phyloP scores from a whole-genome alignment of 192 early-diverging fungal genomes.

The Coemansia sp. region DNA sequence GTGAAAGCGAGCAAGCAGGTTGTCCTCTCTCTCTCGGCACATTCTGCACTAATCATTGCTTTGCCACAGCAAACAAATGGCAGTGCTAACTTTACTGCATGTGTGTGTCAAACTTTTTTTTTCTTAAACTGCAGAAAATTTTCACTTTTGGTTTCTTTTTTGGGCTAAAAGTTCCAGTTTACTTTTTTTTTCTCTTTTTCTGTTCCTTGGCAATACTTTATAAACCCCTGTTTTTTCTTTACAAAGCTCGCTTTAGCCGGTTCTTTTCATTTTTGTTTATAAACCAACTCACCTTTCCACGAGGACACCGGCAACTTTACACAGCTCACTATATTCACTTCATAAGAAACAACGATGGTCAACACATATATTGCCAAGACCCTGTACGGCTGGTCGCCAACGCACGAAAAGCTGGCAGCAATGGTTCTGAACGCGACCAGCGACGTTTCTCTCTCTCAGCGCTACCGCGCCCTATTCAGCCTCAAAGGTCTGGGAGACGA shows the following conservation, averaged over 20 bases:
- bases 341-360: conserved; percentile 26
- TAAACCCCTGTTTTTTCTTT: conserved; percentile 5
- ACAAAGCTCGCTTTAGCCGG: no score
- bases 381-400: conserved; percentile 42
- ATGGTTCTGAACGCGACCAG: conserved; percentile 64
- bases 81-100: background rate
- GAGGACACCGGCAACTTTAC: background rate
- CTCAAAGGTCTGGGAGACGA: conserved; percentile 79
- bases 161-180: background rate
- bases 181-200: conserved; percentile 6
- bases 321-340: background rate
- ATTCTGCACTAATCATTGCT: no score
- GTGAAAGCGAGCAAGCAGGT: no score
- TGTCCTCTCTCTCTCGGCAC: no score
- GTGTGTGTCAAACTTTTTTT: conserved; percentile 5
- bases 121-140: background rate
- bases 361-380: conserved; percentile 49
- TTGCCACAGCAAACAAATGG: background rate
- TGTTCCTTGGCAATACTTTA: background rate
- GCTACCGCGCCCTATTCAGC: conserved; percentile 93
- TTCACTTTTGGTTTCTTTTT: background rate
- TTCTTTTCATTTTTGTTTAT: background rate
- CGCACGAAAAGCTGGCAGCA: conserved; percentile 65
- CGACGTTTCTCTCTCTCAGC: conserved; percentile 69
- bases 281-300: background rate